Evolutionary conservation across 192 early-diverging fungal genomes (phyloP), one percentile per base, ranked within the genome.

Genomic region (Gorgonomyces haynaldii): DNA sequence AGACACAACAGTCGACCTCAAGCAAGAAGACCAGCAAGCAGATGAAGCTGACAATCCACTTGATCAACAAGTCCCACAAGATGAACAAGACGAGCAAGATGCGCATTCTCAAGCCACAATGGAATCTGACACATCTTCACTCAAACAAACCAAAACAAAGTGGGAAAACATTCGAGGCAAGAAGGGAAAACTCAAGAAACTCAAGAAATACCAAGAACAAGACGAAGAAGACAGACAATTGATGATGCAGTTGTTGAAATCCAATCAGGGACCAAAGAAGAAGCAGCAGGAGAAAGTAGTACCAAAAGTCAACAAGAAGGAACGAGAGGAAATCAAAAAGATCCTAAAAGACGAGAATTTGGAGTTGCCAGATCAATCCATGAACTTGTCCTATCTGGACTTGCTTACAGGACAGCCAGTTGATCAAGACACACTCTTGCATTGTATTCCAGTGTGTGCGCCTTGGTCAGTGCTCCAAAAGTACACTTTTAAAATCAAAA

Each of bases 401-500:
- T 70, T 70, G 9, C 65, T 98, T 42, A 95, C 89, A 0, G 74
- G 81, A 4, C 57, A 75, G 19, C 95, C 95, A 2, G 54, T 83
- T 28, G 66, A 79, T 0, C 71, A 79, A 1, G 95, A 98, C 65
- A 81, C 77, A 25, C 54, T 98, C 12, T 66, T 76, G 31, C 80
- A 79, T 66, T 90, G 88, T 8, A 71, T 98, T 7, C 89, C 95
- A 0, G 85, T 98, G 6, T 92, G 93, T 60, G 92, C 89, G 0
- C 95, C 93, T 0, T 98, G 94, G 73, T 50, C 53, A 4, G 74
- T 84, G 2, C 62, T 98, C 10, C 81, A 82, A 22, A 79, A 82
- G 50, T 94, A 80, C 73, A 92, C 90, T 65, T 98, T 92, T 66
- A 92, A 88, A 58, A 81, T 92, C 23, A 98, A 98, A 57, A 67